Evolutionary conservation across 192 early-diverging fungal genomes (phyloP).

Genomic region (Gryganskiella cystojenkinii): DNA sequence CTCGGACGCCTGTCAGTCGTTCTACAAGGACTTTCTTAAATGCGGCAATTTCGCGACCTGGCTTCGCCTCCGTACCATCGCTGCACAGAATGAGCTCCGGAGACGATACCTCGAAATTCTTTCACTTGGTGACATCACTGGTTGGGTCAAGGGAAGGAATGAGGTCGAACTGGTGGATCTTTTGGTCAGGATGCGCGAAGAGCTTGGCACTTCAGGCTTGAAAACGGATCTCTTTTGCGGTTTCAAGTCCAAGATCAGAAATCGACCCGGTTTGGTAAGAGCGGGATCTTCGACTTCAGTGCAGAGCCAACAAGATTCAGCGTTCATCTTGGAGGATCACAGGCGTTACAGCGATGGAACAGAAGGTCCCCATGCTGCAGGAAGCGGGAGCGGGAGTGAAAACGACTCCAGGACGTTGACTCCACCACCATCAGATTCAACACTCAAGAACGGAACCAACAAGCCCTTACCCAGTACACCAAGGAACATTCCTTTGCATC

Average conservation of each 20-base stretch:
- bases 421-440: constrained; percentile 16
- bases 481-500: neutral
- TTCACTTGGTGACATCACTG: constrained; percentile 62
- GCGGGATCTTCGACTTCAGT: constrained; percentile 27
- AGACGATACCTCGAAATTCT: constrained; percentile 80
- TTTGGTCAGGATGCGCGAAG: constrained; percentile 70
- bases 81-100: constrained; percentile 85
- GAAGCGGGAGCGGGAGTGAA: constrained; percentile 28
- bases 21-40: constrained; percentile 91
- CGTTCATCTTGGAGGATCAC: too few relatives aligned
- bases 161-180: constrained; percentile 80
- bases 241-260: constrained; percentile 9
- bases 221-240: constrained; percentile 22
- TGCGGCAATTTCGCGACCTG: constrained; percentile 97
- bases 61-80: constrained; percentile 84
- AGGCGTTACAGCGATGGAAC: too few relatives aligned
- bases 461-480: constrained; percentile 15
- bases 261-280: constrained; percentile 25
- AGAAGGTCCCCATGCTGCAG: constrained; percentile 7
- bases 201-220: constrained; percentile 59
- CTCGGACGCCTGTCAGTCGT: constrained; percentile 72
- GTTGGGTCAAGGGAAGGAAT: constrained; percentile 61
- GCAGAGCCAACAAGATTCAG: too few relatives aligned
- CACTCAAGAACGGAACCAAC: neutral
- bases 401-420: constrained; percentile 25